Percentiles rank a stretch among this genome's conserved stretches.
Evolutionary conservation across 1,284 basidiomycete genomes (phyloP).

Genomic region (Irpex sp.): DNA sequence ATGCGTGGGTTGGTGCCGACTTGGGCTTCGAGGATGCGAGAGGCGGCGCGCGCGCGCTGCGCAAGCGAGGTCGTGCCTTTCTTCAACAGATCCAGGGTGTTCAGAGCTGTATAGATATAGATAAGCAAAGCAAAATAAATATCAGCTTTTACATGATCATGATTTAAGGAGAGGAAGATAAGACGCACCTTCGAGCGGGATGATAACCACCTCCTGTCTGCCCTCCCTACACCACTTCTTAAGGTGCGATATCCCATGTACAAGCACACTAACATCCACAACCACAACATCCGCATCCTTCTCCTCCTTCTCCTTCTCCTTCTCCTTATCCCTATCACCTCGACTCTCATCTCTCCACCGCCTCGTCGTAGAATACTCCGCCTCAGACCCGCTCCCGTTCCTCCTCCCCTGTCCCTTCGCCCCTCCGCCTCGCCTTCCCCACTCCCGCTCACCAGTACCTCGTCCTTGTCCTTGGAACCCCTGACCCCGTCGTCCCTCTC

Average conservation of each 20-base stretch:
- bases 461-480: neutral
- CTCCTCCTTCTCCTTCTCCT: slow-evolving; percentile 34
- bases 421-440: slow-evolving; percentile 5
- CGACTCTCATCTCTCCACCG: slow-evolving; percentile 16
- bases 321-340: too few relatives aligned
- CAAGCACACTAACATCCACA: slow-evolving; percentile 83
- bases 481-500: slow-evolving; percentile 33
- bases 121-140: too few relatives aligned
- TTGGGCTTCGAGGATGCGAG: slow-evolving; percentile 77
- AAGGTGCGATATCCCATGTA: slow-evolving; percentile 79
- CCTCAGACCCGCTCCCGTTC: neutral
- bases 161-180: neutral
- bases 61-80: slow-evolving; percentile 80
- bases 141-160: too few relatives aligned
- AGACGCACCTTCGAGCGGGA: slow-evolving; percentile 79
- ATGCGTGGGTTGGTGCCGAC: slow-evolving; percentile 78
- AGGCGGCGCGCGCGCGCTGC: slow-evolving; percentile 78
- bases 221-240: slow-evolving; percentile 79
- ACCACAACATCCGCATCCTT: slow-evolving; percentile 76
- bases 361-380: slow-evolving; percentile 6
- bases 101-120: too few relatives aligned
- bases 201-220: slow-evolving; percentile 66
- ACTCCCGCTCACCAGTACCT: neutral
- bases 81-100: slow-evolving; percentile 92
- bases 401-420: slow-evolving; percentile 21